Evolutionary conservation across 805 yeast genomes (phyloP).

Genomic region (Yarrowia yakushimensis): DNA sequence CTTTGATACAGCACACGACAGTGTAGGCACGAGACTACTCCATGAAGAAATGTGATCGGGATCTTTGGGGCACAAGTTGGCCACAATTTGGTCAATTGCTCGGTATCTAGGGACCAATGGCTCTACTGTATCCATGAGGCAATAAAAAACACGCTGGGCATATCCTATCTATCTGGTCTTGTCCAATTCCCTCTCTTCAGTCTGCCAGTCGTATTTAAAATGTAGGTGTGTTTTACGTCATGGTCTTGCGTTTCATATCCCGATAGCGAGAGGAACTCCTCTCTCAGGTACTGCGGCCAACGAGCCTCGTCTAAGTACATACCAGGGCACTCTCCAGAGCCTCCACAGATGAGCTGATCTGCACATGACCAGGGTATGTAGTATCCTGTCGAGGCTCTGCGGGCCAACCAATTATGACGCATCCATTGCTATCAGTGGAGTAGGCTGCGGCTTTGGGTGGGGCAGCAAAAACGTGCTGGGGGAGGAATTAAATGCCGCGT

Average conservation of each 20-base stretch:
- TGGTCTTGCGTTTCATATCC: background rate
- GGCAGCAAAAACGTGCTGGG: background rate
- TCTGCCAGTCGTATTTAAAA: background rate
- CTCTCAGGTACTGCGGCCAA: background rate
- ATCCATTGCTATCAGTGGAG: constrained; percentile 9
- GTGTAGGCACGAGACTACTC: background rate
- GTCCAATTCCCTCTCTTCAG: background rate
- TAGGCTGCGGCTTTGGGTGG: background rate
- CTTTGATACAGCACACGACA: background rate
- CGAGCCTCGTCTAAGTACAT: background rate
- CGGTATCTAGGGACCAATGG: background rate
- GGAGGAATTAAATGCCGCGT: background rate
- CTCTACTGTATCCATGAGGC: background rate
- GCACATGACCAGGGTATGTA: constrained; percentile 6
- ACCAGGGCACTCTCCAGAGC: background rate
- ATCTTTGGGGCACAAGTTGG: too few species aligned
- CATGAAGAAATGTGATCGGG: background rate
- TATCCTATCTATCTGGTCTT: background rate
- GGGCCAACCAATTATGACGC: constrained; percentile 19
- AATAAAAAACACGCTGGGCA: background rate
- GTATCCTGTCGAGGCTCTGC: background rate
- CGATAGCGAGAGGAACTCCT: background rate
- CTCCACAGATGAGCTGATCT: constrained; percentile 15
- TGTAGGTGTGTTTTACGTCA: background rate
- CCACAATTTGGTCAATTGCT: too few species aligned